Base-by-base conservation (phyloP, 768 basidiomycete genomes). In the Cubamyces sp. region DNA sequence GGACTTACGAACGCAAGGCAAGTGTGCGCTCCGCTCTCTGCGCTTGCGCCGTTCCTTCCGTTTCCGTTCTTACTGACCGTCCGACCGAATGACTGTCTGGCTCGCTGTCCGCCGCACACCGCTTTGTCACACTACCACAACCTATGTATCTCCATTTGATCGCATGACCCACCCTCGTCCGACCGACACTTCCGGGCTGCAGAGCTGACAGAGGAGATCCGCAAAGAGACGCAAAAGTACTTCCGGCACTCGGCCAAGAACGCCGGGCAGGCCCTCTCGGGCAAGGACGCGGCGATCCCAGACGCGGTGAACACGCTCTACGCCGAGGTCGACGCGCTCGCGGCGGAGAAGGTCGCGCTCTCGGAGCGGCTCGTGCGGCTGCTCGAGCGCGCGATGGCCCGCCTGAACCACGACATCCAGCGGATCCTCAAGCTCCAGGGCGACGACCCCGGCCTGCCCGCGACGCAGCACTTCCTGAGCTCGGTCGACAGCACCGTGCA, bases 391-490 rank as follows among this genome's bases (percentile, higher is more conserved):
- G 81, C 82, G 34, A 75, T 77, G 48, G 78, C 80, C 18, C 74
- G 81, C 16, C 70, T 84, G 47, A 82, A 84, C 41, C 69, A 78
- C 56, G 82, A 84, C 64, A 71, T 84, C 2, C 71, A 70, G 18
- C 73, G 73, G 28, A 81, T 81, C 23, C 74, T 82, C 28, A 70
- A 76, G 40, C 64, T 81, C 42, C 81, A 81, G 65, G 81, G 81
- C 19, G 81, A 82, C 52, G 78, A 77, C 46, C 74, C 76, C 18
- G 74, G 73, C 19, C 39, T 70, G 69, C 62, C 61, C 14, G 70
- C 71, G 43, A 73, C 73, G 52, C 56, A 68, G 62, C 54, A 74
- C 61, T 62, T 69, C 68, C 61, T 65, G 46, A 59, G 56, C 43
- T 64, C 61, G 19, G 67, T 62, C 18, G 62, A 60, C 30, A 80